Evolutionary conservation across 352 stramenopile genomes (phyloP), one percentile per base, ranked within the genome.

Genomic region (Pythium oligandrum): DNA sequence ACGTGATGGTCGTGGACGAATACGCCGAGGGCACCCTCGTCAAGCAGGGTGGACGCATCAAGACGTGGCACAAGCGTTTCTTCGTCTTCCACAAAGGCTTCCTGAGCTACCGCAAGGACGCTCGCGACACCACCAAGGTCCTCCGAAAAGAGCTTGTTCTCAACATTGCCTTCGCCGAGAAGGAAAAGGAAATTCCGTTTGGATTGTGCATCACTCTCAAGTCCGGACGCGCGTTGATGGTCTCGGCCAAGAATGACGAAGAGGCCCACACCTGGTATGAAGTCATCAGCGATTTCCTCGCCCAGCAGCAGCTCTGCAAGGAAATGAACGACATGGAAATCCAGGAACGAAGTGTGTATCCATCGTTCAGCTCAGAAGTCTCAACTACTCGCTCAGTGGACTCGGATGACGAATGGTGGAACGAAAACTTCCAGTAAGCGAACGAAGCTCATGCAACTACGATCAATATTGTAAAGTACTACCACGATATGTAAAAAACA

Each of bases 41-140:
- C 4, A 91, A 91, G 59, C 73, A 83, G 32, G 76, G 80, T 17
- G 72, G 73, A 12, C 76, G 70, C 57, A 59, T 91, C 56, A 88
- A 88, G 65, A 91, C 68, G 44, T 91, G 80, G 80, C 82, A 86
- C 40, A 78, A 72, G 36, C 78, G 81, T 44, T 91, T 86, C 63
- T 91, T 91, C 53, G 75, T 88, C 32, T 86, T 91, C 61, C 76
- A 80, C 42, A 66, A 87, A 42, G 78, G 78, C 40, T 75, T 57
- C 48, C 44, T 88, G 30, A 72, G 63, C 32, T 88, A 86, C 63
- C 73, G 75, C 51, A 86, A 85, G 64, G 66, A 88, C 54, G 66
- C 65, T 40, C 71, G 70, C 51, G 71, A 83, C 37, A 64, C 53
- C 43, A 64, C 75, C 47, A 82, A 71, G 45, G 61, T 83, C 9